phyloP scores from a whole-genome alignment of 2,329 filamentous ascomycete genomes.

The Alternaria brassicae region DNA sequence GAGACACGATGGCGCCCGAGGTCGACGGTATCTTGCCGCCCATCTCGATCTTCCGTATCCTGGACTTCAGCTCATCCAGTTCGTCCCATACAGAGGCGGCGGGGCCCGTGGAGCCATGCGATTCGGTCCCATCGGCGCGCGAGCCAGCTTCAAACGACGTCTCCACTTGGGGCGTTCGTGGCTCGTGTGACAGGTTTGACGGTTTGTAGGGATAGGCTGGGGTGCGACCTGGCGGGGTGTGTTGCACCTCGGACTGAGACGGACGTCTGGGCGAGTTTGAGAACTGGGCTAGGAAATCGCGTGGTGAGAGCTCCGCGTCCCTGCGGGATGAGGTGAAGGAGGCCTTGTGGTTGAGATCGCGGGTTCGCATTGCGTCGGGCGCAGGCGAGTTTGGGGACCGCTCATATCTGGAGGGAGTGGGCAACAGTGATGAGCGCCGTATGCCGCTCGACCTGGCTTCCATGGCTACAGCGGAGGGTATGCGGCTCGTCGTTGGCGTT shows the following conservation, averaged over 20 bases:
- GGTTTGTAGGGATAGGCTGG: slow-evolving; percentile 45
- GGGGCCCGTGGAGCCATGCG: slow-evolving; percentile 84
- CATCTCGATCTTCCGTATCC: slow-evolving; percentile 87
- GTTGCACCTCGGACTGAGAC: slow-evolving; percentile 41
- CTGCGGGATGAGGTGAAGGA: slow-evolving; percentile 35
- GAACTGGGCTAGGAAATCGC: slow-evolving; percentile 45
- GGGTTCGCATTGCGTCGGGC: slow-evolving; percentile 31
- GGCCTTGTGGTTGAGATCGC: slow-evolving; percentile 41
- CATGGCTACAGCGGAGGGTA: slow-evolving; percentile 29
- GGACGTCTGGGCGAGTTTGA: slow-evolving; percentile 35
- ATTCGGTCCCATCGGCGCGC: slow-evolving; percentile 68
- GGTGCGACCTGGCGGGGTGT: slow-evolving; percentile 45
- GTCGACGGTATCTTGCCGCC: slow-evolving; percentile 86
- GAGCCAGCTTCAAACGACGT: slow-evolving; percentile 38
- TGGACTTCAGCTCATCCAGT: slow-evolving; percentile 90
- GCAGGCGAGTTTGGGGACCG: slow-evolving; percentile 40
- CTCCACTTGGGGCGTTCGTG: slow-evolving; percentile 37
- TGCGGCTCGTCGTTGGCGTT: slow-evolving; percentile 39
- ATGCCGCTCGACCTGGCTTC: slow-evolving; percentile 37
- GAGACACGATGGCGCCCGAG: slow-evolving; percentile 72
- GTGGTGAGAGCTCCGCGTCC: slow-evolving; percentile 43
- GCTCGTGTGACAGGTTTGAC: slow-evolving; percentile 43
- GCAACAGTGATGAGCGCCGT: slow-evolving; percentile 44
- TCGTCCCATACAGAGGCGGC: slow-evolving; percentile 98
- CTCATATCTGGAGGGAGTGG: slow-evolving; percentile 37